Percentiles rank a stretch among this genome's conserved stretches.
Evolutionary conservation across 306 rosid species (phyloP).

Genomic region (Casuarina equisetifolia): DNA sequence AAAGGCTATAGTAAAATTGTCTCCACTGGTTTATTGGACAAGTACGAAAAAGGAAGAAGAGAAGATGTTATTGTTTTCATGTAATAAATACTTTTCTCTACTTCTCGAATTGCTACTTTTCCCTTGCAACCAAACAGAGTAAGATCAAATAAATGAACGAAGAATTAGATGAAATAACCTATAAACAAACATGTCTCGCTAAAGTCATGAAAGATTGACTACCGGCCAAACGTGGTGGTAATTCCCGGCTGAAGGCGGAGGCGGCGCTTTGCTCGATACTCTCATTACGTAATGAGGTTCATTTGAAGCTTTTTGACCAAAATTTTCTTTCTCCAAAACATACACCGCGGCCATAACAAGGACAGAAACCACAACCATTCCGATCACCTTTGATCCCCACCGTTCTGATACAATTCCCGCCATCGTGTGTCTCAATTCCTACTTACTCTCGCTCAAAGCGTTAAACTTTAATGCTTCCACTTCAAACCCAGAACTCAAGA

Average conservation of each 20-base stretch:
- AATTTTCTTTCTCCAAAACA: slow-evolving; percentile 60
- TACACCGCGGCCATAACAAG: slow-evolving; percentile 32
- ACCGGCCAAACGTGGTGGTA: slow-evolving; percentile 77
- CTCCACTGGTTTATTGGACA: no score
- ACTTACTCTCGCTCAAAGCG: neutral
- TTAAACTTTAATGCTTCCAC: neutral
- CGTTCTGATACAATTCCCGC: slow-evolving; percentile 26
- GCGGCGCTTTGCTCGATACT: slow-evolving; percentile 57
- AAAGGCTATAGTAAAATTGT: no score
- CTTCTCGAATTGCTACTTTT: no score
- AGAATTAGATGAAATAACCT: neutral
- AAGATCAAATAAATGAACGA: neutral
- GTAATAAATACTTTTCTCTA: no score
- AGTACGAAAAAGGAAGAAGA: no score
- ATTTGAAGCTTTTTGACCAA: slow-evolving; percentile 34
- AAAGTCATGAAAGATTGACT: slow-evolving; percentile 20
- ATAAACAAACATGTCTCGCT: neutral
- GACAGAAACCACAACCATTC: slow-evolving; percentile 43
- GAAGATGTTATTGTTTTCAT: no score
- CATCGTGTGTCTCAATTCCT: neutral
- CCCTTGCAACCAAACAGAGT: neutral
- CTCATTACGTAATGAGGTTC: slow-evolving; percentile 31
- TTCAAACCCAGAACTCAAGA: neutral
- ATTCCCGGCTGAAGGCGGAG: slow-evolving; percentile 40
- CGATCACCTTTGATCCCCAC: slow-evolving; percentile 38